Conservation (phyloP, 371 early-diverging fungal genomes). For the Smittium culicis region DNA sequence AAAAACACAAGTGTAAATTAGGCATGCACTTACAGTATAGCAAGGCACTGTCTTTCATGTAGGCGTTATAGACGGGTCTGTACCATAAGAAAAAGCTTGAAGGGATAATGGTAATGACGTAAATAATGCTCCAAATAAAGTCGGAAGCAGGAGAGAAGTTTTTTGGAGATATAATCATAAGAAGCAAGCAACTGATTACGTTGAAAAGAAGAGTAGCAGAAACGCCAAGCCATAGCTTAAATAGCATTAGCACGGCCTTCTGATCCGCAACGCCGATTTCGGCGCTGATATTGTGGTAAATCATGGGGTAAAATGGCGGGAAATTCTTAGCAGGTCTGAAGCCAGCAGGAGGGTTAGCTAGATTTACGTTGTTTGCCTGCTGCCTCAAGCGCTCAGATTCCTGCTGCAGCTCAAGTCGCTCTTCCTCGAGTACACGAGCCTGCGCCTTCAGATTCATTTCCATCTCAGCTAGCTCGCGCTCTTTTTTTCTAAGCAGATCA, state of each 20-base stretch:
- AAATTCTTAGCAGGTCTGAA: slow-evolving; percentile 61
- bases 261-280: slow-evolving; percentile 61
- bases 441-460: slow-evolving; percentile 52
- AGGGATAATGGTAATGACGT: slow-evolving; percentile 58
- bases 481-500: slow-evolving; percentile 6
- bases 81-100: slow-evolving; percentile 80
- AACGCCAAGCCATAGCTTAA: slow-evolving; percentile 62
- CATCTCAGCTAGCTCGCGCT: slow-evolving; percentile 38
- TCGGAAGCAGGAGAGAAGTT: slow-evolving; percentile 55
- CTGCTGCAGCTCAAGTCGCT: not conserved
- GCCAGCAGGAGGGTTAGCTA: slow-evolving; percentile 31
- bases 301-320: slow-evolving; percentile 68
- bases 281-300: slow-evolving; percentile 58
- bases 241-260: slow-evolving; percentile 47
- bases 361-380: slow-evolving; percentile 35
- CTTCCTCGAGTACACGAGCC: slow-evolving; percentile 15
- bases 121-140: slow-evolving; percentile 61
- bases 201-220: slow-evolving; percentile 59
- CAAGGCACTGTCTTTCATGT: slow-evolving; percentile 70
- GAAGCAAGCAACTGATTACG: slow-evolving; percentile 56
- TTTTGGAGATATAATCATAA: slow-evolving; percentile 48
- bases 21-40: slow-evolving; percentile 47
- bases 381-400: slow-evolving; percentile 35
- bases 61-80: slow-evolving; percentile 76
- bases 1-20: slow-evolving; percentile 20